Conservation (phyloP, 345 rosid genomes). For the Passiflora organensis region DNA sequence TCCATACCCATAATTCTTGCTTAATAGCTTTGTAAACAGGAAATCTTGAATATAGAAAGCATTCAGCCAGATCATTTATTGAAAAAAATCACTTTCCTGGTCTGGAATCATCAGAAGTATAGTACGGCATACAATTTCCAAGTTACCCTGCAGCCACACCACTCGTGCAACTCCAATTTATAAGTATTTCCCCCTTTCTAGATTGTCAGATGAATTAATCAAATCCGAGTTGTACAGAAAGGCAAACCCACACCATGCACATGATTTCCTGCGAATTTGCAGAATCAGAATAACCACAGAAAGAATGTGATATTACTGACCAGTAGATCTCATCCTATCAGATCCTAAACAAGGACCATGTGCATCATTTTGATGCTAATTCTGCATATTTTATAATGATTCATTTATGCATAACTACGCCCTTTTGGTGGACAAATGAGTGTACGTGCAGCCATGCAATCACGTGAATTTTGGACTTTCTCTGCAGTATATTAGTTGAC, state of each 20-base stretch:
- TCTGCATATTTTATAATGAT: background rate
- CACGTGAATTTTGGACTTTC: conserved; percentile 49
- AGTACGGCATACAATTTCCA: no score
- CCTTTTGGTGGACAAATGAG: no score
- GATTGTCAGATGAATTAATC: conserved; percentile 13
- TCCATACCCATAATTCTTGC: no score
- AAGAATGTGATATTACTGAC: background rate
- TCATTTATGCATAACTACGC: no score
- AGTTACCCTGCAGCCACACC: conserved; percentile 4
- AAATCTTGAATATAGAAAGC: no score
- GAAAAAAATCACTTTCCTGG: no score
- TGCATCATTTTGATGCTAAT: background rate
- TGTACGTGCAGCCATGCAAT: conserved; percentile 32
- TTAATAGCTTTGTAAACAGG: no score
- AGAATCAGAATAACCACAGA: background rate
- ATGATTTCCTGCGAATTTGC: no score
- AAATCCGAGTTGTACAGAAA: background rate
- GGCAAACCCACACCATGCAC: background rate
- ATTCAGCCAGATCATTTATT: no score
- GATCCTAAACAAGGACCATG: no score
- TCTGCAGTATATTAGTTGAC: conserved; percentile 38
- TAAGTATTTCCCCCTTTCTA: conserved; percentile 9
- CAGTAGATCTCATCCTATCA: background rate
- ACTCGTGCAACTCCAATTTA: conserved; percentile 54
- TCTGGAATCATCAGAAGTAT: no score